Evolutionary conservation across 2,329 filamentous ascomycete species (phyloP), one percentile per base, ranked within the genome.

Genomic region (Penicillium sp.): DNA sequence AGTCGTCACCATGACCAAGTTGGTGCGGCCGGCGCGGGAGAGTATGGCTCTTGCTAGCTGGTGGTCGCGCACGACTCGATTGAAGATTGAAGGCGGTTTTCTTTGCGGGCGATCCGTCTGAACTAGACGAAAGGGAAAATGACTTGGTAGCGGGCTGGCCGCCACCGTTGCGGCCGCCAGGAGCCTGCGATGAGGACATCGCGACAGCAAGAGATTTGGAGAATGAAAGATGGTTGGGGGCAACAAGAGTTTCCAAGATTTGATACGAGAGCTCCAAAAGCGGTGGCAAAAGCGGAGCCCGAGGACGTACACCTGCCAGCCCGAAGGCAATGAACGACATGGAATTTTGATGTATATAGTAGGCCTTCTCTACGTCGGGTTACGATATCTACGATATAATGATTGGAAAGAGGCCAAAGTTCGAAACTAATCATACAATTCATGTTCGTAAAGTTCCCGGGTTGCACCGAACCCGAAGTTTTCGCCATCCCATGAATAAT

Each of bases 1-100:
- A 85, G 46, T 88, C 85, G 50, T 75, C 73, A 36, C 75, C 76
- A 50, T 71, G 71, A 25, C 62, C 57, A 43, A 67, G 58, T 13
- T 63, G 58, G 45, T 66, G 68, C 35, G 69, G 63, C 38, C 64
- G 63, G 39, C 63, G 65, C 13, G 67, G 52, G 33, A 69, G 62
- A n/a, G 54, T 53, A 33, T 55, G 64, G 25, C 38, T 55, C 9
- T 56, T 57, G 36, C 33, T 39, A 49, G 57, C 52, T 49, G 54
- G 48, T 58, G 38, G 62, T 41, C 41, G 55, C 31, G 46, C 43
- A 53, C 54, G 61, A 49, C 51, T 52, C 49, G 67, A 54, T 61
- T 66, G 66, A 14, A 69, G 49, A 56, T 66, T 72, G 52, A 71
- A 67, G 11, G 65, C 51, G 9, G 68, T 58, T 51, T 69, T 71